A percentile compares a stretch with the other conserved stretches of the same genome.
Conservation (phyloP, 768 basidiomycete species). For the Suillus paluster region DNA sequence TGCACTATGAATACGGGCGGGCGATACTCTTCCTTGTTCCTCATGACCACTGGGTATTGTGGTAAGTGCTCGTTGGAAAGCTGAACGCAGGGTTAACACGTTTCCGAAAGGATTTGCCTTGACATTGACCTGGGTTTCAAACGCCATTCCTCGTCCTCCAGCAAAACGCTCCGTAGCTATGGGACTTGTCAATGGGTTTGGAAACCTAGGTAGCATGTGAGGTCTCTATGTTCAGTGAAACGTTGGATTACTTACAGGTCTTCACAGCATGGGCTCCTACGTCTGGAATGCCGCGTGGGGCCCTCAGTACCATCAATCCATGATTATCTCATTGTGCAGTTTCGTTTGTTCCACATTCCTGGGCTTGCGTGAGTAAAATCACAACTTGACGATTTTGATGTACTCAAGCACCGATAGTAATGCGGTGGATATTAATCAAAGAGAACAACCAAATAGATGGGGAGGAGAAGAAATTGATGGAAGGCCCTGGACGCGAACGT, state of each 20-base stretch:
- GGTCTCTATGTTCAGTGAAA: conserved; percentile 19
- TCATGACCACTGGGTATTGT: conserved; percentile 61
- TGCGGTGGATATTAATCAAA: conserved; percentile 48
- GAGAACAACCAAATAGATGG: conserved; percentile 56
- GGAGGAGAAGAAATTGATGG: conserved; percentile 48
- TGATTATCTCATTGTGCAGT: conserved; percentile 51
- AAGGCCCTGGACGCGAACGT: conserved; percentile 50
- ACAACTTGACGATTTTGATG: neutral
- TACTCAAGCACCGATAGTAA: conserved; percentile 33
- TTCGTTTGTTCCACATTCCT: conserved; percentile 37
- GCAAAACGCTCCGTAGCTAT: conserved; percentile 57
- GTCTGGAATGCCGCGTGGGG: conserved; percentile 65
- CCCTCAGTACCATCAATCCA: conserved; percentile 64
- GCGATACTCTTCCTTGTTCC: conserved; percentile 64
- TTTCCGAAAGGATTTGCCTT: conserved; percentile 42
- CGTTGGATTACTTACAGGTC: neutral
- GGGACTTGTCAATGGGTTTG: conserved; percentile 65
- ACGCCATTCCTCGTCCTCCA: conserved; percentile 62
- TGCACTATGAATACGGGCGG: conserved; percentile 53
- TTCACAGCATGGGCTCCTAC: conserved; percentile 59
- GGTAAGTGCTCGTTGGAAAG: conserved; percentile 28
- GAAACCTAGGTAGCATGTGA: conserved; percentile 63
- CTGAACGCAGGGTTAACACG: neutral
- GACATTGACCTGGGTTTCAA: conserved; percentile 65
- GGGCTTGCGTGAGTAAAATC: conserved; percentile 35